Evolutionary conservation across 2,329 filamentous ascomycete species (phyloP), one percentile per base, ranked within the genome.

Genomic region (Aspergillus spinulosporus): DNA sequence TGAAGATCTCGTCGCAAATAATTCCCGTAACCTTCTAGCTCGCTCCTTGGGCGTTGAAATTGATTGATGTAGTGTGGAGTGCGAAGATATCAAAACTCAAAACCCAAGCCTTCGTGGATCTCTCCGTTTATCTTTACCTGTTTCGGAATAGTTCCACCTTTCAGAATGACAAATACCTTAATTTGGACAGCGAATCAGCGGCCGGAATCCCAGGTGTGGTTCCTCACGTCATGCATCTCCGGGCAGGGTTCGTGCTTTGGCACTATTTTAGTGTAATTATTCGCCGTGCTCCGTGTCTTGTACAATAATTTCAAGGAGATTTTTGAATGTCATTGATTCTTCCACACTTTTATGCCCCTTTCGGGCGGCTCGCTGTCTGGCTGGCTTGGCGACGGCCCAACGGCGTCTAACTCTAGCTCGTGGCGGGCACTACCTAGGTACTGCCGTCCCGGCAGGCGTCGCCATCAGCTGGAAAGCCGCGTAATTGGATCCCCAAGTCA

Each of bases 131-230:
- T 64, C 63, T 53, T 63, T 63, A 3, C 62, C 57, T 40, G 9
- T 37, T 55, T 44, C 1, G 56, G 15, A 3, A 32, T 32, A 57
- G 53, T 43, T 4, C 26, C 4, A 28, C 2, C 26, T 5, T 28
- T 28, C 47, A 59, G 39, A 62, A 64, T 66, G 61, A 64, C 64
- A 66, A 66, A 66, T 66, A 64, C 59, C 61, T 64, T 64, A 64
- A 54, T 53, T 58, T 56, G 44, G 32, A 28, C 56, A 28, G 43
- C 64, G 61, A 66, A 64, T 61, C 50, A 60, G 26, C 39, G 1
- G 12, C 12, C 2, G 3, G 6, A 31, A 49, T 47, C 39, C 40
- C 12, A 39, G 43, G 26, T 28, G 26, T 28, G 26, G 26, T 28
- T 28, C 48, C 56, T 63, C 59, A 63, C 56, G 56, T 62, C 59